A percentile compares a stretch with the other conserved stretches of the same genome.
These are phyloP conservation scores for Podila clonocystis DNA, from an alignment of 192 early-diverging fungal genomes.

Conservation along the genomic window DNA sequence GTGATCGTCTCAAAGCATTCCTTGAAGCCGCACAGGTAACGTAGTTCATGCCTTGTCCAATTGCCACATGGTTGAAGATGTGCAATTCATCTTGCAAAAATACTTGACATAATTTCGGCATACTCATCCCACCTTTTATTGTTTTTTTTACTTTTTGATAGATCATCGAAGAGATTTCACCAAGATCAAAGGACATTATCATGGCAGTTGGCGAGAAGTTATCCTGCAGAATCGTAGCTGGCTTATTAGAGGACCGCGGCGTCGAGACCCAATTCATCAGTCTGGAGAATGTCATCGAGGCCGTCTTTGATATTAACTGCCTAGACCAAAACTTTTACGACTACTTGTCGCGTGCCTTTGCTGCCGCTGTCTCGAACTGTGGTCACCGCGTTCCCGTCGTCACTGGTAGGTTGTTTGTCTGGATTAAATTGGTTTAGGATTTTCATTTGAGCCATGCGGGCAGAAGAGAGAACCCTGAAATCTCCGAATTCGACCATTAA, in stretches of 20 bases:
- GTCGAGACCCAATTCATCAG: slow-evolving; percentile 87
- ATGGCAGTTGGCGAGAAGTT: slow-evolving; percentile 95
- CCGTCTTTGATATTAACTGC: slow-evolving; percentile 79
- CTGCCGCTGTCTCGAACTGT: slow-evolving; percentile 64
- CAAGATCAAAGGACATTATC: slow-evolving; percentile 95
- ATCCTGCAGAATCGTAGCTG: slow-evolving; percentile 89
- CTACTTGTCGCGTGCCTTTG: slow-evolving; percentile 80
- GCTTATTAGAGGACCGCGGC: slow-evolving; percentile 83
- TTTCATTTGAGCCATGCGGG: too few species aligned
- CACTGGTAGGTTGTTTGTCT: slow-evolving; percentile 64
- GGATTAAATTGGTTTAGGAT: neutral
- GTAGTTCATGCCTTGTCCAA: neutral
- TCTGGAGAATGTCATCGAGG: slow-evolving; percentile 85
- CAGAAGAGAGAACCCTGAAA: too few species aligned
- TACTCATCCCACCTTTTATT: neutral
- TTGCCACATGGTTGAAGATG: neutral
- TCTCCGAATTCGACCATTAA: neutral
- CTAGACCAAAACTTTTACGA: slow-evolving; percentile 98
- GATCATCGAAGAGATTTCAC: slow-evolving; percentile 96
- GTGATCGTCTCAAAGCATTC: slow-evolving; percentile 81
- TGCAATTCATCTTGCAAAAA: too few species aligned
- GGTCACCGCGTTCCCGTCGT: slow-evolving; percentile 86
- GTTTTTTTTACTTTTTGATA: neutral
- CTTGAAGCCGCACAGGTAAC: slow-evolving; percentile 90
- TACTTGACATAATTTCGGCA: slow-evolving; percentile 1